These are phyloP conservation scores for Aspergillus sp. DNA, from an alignment of 2,329 filamentous ascomycete genomes.

Conservation along the genomic window DNA sequence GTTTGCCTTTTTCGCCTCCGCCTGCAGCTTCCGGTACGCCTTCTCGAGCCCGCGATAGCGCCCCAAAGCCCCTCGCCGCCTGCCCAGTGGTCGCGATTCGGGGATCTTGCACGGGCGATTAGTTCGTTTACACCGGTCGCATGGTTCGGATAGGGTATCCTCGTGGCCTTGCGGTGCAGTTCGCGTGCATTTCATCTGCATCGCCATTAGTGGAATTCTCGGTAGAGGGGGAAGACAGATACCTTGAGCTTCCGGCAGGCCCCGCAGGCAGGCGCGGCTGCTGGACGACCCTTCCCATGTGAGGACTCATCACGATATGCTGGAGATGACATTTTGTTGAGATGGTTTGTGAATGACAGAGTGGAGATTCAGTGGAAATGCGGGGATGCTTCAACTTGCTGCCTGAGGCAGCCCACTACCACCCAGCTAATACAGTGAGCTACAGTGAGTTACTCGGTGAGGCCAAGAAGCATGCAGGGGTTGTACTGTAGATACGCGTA, in stretches of 20 bases:
- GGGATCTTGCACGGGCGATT: slow-evolving; percentile 26
- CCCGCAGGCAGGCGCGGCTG: slow-evolving; percentile 22
- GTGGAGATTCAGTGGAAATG: not conserved
- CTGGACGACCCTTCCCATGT: not conserved
- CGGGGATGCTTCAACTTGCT: not conserved
- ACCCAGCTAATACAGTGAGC: too few relatives aligned
- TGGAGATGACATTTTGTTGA: not conserved
- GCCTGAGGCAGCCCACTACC: not conserved
- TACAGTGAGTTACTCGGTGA: too few relatives aligned
- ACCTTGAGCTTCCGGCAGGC: slow-evolving; percentile 25
- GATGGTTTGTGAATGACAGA: not conserved
- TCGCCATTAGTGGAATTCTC: not conserved
- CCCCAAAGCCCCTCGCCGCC: slow-evolving; percentile 26
- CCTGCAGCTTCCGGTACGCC: slow-evolving; percentile 27
- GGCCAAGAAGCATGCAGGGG: too few relatives aligned
- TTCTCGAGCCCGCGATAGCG: slow-evolving; percentile 32
- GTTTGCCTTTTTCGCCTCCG: slow-evolving; percentile 22
- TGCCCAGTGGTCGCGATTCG: slow-evolving; percentile 24
- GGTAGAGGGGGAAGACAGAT: not conserved
- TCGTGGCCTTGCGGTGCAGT: not conserved
- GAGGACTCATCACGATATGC: not conserved
- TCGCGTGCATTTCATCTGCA: slow-evolving; percentile 29
- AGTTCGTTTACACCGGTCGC: slow-evolving; percentile 27
- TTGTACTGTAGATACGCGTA: too few relatives aligned
- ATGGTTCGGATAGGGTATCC: slow-evolving; percentile 8